These are phyloP conservation scores for Oemleria cerasiformis DNA, from an alignment of 306 rosid genomes.

Conservation along the genomic window DNA sequence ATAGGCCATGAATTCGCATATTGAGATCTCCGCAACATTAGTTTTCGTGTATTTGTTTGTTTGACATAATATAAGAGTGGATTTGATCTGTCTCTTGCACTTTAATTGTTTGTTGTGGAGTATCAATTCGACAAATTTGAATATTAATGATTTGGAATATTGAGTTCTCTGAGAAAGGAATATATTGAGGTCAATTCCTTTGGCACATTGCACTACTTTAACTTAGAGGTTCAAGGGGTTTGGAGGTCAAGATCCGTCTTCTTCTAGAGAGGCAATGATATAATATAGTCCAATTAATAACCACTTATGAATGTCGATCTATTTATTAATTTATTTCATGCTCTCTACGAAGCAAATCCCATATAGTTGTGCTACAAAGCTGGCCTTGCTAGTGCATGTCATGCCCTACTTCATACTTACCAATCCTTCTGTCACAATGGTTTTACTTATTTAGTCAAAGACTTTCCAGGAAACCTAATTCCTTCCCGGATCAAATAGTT, in stretches of 20 bases:
- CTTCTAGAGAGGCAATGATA: conserved; percentile 4
- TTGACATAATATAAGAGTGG: too few relatives aligned
- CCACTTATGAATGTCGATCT: not conserved
- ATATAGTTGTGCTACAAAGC: not conserved
- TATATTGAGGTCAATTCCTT: conserved; percentile 17
- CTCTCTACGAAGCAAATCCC: conserved; percentile 7
- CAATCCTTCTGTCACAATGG: too few relatives aligned
- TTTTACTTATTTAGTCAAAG: too few relatives aligned
- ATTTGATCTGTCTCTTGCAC: too few relatives aligned
- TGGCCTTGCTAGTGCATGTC: not conserved
- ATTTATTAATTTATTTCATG: not conserved
- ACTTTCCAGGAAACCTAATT: too few relatives aligned
- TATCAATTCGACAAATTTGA: too few relatives aligned
- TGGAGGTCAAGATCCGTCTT: conserved; percentile 4
- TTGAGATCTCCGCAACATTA: too few relatives aligned
- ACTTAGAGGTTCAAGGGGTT: not conserved
- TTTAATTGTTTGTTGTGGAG: too few relatives aligned
- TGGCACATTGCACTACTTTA: not conserved
- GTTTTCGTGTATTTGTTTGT: too few relatives aligned
- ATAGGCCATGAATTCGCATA: too few relatives aligned
- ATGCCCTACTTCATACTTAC: too few relatives aligned
- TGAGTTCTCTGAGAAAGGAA: not conserved
- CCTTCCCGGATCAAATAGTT: too few relatives aligned
- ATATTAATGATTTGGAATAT: not conserved
- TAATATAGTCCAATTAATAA: not conserved